phyloP scores from a whole-genome alignment of 2,329 filamentous ascomycete species.

The Aspergillus clavatus region DNA sequence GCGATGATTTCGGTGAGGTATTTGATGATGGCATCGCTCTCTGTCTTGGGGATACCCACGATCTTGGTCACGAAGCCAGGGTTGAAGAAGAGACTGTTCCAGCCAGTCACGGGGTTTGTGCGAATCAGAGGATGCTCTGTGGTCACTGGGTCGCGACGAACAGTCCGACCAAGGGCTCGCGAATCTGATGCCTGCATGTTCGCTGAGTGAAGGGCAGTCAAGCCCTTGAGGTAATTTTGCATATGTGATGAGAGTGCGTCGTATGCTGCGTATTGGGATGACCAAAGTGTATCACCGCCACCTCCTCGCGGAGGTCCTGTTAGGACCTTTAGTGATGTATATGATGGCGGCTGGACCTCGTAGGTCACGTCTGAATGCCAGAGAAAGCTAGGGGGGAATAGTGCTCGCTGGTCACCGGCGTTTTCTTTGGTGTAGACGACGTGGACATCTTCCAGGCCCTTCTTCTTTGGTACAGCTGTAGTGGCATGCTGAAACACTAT shows the following conservation, averaged over 20 bases:
- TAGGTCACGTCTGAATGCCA: slow-evolving; percentile 57
- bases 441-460: slow-evolving; percentile 53
- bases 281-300: slow-evolving; percentile 56
- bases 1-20: slow-evolving; percentile 53
- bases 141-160: slow-evolving; percentile 50
- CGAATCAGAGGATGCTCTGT: slow-evolving; percentile 56
- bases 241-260: slow-evolving; percentile 52
- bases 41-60: slow-evolving; percentile 54
- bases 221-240: slow-evolving; percentile 55
- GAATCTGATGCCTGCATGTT: slow-evolving; percentile 51
- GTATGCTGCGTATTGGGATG: slow-evolving; percentile 55
- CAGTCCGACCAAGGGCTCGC: slow-evolving; percentile 47
- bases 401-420: slow-evolving; percentile 49
- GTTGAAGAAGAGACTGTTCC: slow-evolving; percentile 58
- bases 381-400: slow-evolving; percentile 53
- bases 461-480: slow-evolving; percentile 46
- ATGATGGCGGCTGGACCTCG: slow-evolving; percentile 54
- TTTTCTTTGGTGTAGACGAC: slow-evolving; percentile 53
- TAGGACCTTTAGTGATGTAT: slow-evolving; percentile 53
- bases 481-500: slow-evolving; percentile 44
- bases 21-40: slow-evolving; percentile 49
- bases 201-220: slow-evolving; percentile 54
- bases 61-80: slow-evolving; percentile 56
- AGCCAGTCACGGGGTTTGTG: slow-evolving; percentile 58
- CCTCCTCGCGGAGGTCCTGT: slow-evolving; percentile 51